Percentiles rank a stretch among this genome's conserved stretches.
phyloP scores from a whole-genome alignment of 73 alveolate species.

The Durusdinium trenchii region DNA sequence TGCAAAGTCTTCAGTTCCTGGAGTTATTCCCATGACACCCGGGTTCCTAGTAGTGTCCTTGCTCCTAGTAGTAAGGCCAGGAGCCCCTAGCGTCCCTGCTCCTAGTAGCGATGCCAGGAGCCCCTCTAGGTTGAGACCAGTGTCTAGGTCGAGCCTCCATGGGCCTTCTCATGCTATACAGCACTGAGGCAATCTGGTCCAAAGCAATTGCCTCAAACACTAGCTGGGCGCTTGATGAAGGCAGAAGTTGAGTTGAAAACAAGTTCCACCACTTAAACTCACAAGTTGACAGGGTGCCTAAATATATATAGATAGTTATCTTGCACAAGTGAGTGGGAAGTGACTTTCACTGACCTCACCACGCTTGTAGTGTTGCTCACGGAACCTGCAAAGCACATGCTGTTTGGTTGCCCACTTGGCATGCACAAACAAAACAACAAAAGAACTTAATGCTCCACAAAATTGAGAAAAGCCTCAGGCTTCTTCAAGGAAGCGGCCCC shows the following conservation, averaged over 20 bases:
- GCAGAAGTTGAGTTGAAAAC: background rate
- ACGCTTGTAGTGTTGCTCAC: slow-evolving; percentile 91
- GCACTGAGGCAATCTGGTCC: slow-evolving; percentile 88
- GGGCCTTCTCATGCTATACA: slow-evolving; percentile 79
- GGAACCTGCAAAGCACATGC: slow-evolving; percentile 21
- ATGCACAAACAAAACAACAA: background rate
- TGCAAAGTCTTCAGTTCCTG: background rate
- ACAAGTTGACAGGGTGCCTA: no score
- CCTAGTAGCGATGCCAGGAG: background rate
- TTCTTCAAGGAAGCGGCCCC: no score
- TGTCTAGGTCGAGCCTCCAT: background rate
- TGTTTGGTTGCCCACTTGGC: background rate
- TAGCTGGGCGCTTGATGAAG: background rate
- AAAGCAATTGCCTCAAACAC: slow-evolving; percentile 51
- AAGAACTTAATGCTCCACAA: no score
- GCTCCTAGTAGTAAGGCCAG: no score
- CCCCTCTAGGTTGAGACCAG: background rate
- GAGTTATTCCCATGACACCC: no score
- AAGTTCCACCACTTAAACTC: background rate
- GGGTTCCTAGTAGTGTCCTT: no score
- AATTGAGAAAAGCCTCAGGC: no score
- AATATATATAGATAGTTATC: no score
- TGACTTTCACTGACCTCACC: slow-evolving; percentile 37
- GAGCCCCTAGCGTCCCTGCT: no score
- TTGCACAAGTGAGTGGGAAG: background rate